Percentiles rank a stretch among this genome's conserved stretches.
Conservation (phyloP, 257 asterid species). For the Voacanga thouarsii region DNA sequence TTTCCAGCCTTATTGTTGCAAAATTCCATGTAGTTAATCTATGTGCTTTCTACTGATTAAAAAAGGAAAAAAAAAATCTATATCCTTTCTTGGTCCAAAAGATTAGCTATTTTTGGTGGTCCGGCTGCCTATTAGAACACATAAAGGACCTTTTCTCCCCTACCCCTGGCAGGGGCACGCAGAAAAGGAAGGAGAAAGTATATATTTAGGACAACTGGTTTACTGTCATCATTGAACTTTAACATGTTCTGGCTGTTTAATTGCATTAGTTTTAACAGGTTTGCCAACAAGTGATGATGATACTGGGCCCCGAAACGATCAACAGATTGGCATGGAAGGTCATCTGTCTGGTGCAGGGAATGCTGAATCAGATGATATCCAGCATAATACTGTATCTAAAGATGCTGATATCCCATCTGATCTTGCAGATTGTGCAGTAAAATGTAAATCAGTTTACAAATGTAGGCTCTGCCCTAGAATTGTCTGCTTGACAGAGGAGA, state of each 20-base stretch:
- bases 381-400: conserved; percentile 26
- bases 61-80: too few species aligned
- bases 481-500: conserved; percentile 79
- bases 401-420: conserved; percentile 35
- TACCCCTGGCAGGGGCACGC: not conserved
- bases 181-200: not conserved
- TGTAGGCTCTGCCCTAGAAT: conserved; percentile 89
- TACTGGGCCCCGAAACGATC: conserved; percentile 28
- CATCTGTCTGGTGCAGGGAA: conserved; percentile 27
- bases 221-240: not conserved
- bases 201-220: not conserved
- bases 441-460: conserved; percentile 82
- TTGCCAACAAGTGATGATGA: conserved; percentile 75
- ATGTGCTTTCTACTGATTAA: too few species aligned
- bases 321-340: conserved; percentile 30
- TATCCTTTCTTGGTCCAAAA: not conserved
- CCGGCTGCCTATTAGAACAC: not conserved
- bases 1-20: not conserved
- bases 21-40: too few species aligned
- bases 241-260: not conserved
- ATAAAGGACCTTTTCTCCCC: not conserved
- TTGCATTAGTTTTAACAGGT: conserved; percentile 39
- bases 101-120: not conserved
- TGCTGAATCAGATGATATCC: conserved; percentile 23
- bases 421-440: conserved; percentile 47